Percentiles rank a stretch among this genome's conserved stretches.
Evolutionary conservation across 208 protist species (phyloP).

Genomic region (Leishmania lainsoni): DNA sequence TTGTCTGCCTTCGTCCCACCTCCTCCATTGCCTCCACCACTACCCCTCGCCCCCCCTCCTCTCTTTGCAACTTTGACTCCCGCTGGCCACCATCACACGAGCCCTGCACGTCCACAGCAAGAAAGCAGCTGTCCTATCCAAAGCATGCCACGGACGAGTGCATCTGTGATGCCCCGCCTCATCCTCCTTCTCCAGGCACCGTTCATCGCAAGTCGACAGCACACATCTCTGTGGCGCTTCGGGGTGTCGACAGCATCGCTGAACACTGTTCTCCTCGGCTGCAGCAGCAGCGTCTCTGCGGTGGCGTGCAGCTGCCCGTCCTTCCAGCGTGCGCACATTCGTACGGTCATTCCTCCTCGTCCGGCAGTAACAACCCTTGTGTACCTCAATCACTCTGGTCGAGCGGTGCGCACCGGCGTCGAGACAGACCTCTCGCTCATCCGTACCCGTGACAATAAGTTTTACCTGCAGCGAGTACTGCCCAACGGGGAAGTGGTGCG

Average conservation of each 20-base stretch:
- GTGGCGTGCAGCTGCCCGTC: neutral
- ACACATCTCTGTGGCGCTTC: neutral
- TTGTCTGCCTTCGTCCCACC: neutral
- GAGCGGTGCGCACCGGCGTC: conserved; percentile 52
- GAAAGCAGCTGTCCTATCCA: conserved; percentile 3
- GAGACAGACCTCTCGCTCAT: conserved; percentile 84
- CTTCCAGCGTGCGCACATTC: conserved; percentile 42
- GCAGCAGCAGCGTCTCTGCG: conserved; percentile 4
- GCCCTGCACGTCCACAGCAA: neutral
- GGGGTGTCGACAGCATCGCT: neutral
- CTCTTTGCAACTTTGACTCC: too few species aligned
- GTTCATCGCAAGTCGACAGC: neutral
- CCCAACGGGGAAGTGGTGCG: conserved; percentile 79
- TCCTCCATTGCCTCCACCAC: neutral
- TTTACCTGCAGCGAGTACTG: conserved; percentile 90
- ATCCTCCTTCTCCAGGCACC: neutral
- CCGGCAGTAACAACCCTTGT: conserved; percentile 84
- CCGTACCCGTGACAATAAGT: conserved; percentile 90
- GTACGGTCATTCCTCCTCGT: conserved; percentile 81
- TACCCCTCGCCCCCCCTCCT: neutral
- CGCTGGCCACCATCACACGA: neutral
- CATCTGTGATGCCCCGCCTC: neutral
- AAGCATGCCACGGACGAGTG: neutral
- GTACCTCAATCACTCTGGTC: conserved; percentile 71
- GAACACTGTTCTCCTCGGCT: neutral